Percentiles rank a stretch among this genome's conserved stretches.
Evolutionary conservation across 192 early-diverging fungal genomes (phyloP).

Genomic region (Backusella tuberculispora): DNA sequence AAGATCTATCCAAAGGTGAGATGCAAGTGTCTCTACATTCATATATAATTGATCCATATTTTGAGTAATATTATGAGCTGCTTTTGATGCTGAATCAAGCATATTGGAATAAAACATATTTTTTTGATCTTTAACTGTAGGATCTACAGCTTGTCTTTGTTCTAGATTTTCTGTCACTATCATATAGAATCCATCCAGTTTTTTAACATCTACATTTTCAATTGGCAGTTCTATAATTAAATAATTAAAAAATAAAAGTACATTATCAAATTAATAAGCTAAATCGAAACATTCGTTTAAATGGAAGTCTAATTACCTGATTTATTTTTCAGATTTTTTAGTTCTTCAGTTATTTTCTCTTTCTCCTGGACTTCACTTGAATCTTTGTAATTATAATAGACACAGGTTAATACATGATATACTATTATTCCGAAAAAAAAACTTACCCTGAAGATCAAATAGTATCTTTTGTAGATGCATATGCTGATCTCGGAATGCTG

Average conservation of each 20-base stretch:
- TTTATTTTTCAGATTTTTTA: too few species aligned
- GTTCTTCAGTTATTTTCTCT: background rate
- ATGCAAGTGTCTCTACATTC: slow-evolving; percentile 24
- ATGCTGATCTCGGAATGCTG: background rate
- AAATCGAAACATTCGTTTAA: too few species aligned
- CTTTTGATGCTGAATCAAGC: slow-evolving; percentile 6
- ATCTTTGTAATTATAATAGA: background rate
- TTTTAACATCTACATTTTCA: background rate
- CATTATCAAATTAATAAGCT: too few species aligned
- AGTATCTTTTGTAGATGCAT: background rate
- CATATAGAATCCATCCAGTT: background rate
- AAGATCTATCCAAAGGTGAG: slow-evolving; percentile 19
- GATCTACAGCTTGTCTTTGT: background rate
- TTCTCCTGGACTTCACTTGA: background rate
- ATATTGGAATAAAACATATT: background rate
- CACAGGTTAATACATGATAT: background rate
- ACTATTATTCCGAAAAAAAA: background rate
- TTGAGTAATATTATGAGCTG: slow-evolving; percentile 22
- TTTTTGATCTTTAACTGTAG: background rate
- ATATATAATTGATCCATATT: slow-evolving; percentile 24
- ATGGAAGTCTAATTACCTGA: background rate
- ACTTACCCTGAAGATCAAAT: background rate
- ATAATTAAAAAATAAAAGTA: too few species aligned
- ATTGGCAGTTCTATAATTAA: too few species aligned
- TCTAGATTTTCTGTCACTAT: background rate